Evolutionary conservation across 257 asterid genomes (phyloP), one percentile per base, ranked within the genome.

Genomic region (Fraxinus pennsylvanica): DNA sequence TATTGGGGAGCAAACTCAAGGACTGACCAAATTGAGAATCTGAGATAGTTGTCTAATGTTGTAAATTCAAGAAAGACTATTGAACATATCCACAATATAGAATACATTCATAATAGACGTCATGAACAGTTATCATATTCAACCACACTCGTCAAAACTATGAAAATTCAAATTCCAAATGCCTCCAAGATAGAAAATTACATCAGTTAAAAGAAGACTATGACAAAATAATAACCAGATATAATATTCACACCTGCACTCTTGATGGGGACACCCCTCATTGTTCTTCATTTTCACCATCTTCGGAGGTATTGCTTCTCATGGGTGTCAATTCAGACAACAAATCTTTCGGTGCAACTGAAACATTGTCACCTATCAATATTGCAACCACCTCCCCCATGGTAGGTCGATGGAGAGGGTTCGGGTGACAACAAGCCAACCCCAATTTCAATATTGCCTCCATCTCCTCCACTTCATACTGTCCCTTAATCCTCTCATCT

Each of bases 341-440:
- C 79, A 92, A 74, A 25, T 86, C 87, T 83, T 79, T 87, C 0
- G 89, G 94, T 54, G 71, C 86, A 68, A 88, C 81, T 5, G 78
- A 88, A 6, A 39, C 84, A 73, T 71, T 9, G 10, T 38, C 92
- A 10, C 96, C 94, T 35, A 88, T 82, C 85, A 92, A 80, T 22
- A 91, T 29, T 3, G 92, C 91, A 1, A 85, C 86, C 54, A 92
- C 95, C 74, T 92, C 97, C 78, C 84, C 80, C 90, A 92, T 91
- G 14, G 86, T 87, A 73, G 97, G 97, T 59, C 97, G 84, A 22
- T 90, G 94, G 77, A 57, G 74, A 8, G 96, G 96, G 72, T 90
- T 96, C 12, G 96, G 97, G 78, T 92, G 97, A 82, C 97, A 91
- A 83, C 94, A 92, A 54, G 92, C 79, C 76, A 92, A 68, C 19